phyloP scores from a whole-genome alignment of 2,329 filamentous ascomycete species.

The Ophiocordyceps australis region DNA sequence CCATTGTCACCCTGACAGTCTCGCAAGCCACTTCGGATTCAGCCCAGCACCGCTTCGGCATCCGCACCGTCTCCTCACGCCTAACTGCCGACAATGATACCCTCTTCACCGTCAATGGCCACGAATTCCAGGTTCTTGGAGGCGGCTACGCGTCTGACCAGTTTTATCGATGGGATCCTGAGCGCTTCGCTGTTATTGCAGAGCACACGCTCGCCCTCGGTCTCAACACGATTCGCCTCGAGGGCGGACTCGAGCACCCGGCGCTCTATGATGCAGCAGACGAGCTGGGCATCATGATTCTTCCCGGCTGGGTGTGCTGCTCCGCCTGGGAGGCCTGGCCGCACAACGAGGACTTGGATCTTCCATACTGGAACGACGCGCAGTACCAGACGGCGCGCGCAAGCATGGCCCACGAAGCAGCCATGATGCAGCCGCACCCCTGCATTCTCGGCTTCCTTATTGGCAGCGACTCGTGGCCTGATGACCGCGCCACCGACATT shows the following conservation, averaged over 20 bases:
- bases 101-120: slow-evolving; percentile 33
- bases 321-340: slow-evolving; percentile 50
- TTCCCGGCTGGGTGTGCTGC: slow-evolving; percentile 49
- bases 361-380: slow-evolving; percentile 24
- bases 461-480: slow-evolving; percentile 46
- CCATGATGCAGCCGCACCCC: slow-evolving; percentile 40
- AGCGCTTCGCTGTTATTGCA: slow-evolving; percentile 28
- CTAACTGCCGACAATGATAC: slow-evolving; percentile 35
- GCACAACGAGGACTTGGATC: slow-evolving; percentile 34
- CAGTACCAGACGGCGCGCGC: slow-evolving; percentile 36
- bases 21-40: slow-evolving; percentile 11
- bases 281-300: slow-evolving; percentile 38
- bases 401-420: slow-evolving; percentile 40
- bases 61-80: slow-evolving; percentile 22
- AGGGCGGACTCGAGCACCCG: slow-evolving; percentile 46
- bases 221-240: slow-evolving; percentile 43
- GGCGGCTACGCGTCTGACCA: slow-evolving; percentile 43
- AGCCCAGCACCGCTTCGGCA: slow-evolving; percentile 9
- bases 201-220: slow-evolving; percentile 39
- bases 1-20: slow-evolving; percentile 11
- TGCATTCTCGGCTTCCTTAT: slow-evolving; percentile 38
- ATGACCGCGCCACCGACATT: slow-evolving; percentile 32
- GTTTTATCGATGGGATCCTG: slow-evolving; percentile 36
- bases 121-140: slow-evolving; percentile 41
- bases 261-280: slow-evolving; percentile 41